Conservation (phyloP, 2,329 filamentous ascomycete species). For the Fusarium pseudograminearum region DNA sequence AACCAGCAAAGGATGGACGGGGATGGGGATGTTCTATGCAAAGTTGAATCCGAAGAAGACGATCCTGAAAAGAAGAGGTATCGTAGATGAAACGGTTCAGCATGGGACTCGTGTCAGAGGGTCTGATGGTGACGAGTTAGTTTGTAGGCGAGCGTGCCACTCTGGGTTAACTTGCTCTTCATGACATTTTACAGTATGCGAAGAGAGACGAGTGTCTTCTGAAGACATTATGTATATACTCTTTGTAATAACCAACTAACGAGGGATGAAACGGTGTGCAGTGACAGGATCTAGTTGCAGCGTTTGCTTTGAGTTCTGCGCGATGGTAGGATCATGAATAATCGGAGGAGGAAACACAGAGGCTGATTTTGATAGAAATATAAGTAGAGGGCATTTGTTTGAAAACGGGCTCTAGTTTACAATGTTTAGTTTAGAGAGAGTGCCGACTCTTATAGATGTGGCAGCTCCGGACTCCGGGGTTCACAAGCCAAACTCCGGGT, state of each 20-base stretch:
- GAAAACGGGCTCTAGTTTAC: background rate
- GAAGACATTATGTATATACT: background rate
- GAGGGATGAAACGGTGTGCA: fast-evolving
- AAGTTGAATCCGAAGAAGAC: slow-evolving; percentile 2
- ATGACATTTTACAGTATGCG: fast-evolving
- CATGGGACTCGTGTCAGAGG: background rate
- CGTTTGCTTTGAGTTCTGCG: background rate
- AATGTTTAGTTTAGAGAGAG: background rate
- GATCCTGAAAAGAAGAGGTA: slow-evolving; percentile 20
- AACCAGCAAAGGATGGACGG: fast-evolving
- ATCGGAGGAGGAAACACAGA: too few species aligned
- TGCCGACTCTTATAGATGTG: background rate
- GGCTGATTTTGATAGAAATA: fast-evolving
- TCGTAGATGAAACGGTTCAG: slow-evolving; percentile 30
- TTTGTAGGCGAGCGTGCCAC: too few species aligned
- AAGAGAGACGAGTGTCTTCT: fast-evolving
- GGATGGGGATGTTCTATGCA: fast-evolving
- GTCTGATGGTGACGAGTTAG: slow-evolving; percentile 1
- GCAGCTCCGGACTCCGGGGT: background rate
- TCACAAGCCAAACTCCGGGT: background rate
- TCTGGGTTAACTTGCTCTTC: background rate
- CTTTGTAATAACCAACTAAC: background rate
- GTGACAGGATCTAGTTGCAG: background rate
- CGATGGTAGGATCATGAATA: background rate
- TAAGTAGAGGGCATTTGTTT: fast-evolving